Base-by-base conservation (phyloP, 2,329 filamentous ascomycete species). In the Lachnellula occidentalis region DNA sequence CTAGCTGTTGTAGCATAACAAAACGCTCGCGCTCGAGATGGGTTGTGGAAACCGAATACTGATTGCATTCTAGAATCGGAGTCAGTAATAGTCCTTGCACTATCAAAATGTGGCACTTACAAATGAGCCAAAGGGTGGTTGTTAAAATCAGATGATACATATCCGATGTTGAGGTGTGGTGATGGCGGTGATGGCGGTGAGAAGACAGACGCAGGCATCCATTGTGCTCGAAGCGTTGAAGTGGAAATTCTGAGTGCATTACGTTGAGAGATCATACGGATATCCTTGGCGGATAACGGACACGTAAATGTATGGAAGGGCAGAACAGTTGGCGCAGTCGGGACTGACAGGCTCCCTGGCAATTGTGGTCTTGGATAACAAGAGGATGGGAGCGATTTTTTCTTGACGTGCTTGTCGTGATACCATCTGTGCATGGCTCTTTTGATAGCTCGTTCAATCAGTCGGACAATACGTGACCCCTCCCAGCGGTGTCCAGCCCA, bases 301-400 rank as follows among this genome's bases (percentile, higher is more conserved):
- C 89, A 96, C 1, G 94, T 99, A 67, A 99, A 99, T 0, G 94
- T 97, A 70, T 99, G 94, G 67, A 99, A 99, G 0, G 94, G 94
- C 1, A 99, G 78, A 1, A 99, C 92, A 0, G 94, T 99, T 2
- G 94, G 94, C 5, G 94, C 92, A 31, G 88, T 85, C 4, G 94
- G 94, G 9, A 95, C 80, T 1, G 87, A 81, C 34, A 99, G 76
- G 42, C 79, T 80, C 3, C 78, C 71, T 4, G 92, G 94, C 11
- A 95, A 75, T 56, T 83, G 84, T 11, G 90, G 88, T 50, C 94
- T 78, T 34, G 75, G 73, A 69, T 96, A 96, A 61, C 74, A 77
- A 11, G 77, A 77, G 6, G 73, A 62, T 4, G 80, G 72, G 21
- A 82, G 79, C 53, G 82, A 77, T 60, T 77, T 76, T 59, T 78